phyloP scores from a whole-genome alignment of 2,329 filamentous ascomycete species.

The Nigrospora oryzae region DNA sequence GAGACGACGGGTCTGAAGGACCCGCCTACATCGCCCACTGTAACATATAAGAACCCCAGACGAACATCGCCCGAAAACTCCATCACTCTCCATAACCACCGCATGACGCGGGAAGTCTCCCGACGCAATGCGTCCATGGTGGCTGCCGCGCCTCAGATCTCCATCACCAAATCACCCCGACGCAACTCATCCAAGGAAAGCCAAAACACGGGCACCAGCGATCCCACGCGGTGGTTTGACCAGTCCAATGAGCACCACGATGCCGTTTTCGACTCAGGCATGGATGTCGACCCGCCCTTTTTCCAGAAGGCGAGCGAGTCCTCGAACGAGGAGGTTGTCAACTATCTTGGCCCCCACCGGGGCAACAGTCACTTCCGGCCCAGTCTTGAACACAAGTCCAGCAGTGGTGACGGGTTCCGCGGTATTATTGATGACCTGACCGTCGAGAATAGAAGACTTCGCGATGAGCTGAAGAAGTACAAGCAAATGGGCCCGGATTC shows the following conservation, averaged over 20 bases:
- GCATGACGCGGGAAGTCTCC: constrained; percentile 31
- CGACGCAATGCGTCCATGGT: constrained; percentile 9
- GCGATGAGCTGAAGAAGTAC: constrained; percentile 63
- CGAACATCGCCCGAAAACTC: constrained; percentile 35
- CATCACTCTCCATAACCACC: constrained; percentile 37
- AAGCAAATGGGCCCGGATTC: constrained; percentile 59
- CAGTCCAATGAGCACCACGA: constrained; percentile 41
- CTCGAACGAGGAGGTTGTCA: constrained; percentile 34
- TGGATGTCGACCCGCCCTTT: constrained; percentile 49
- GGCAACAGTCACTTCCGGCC: constrained; percentile 13
- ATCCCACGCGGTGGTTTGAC: constrained; percentile 47
- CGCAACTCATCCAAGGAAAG: constrained; percentile 41
- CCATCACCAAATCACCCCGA: constrained; percentile 11
- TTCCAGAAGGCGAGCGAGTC: constrained; percentile 45
- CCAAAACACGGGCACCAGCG: constrained; percentile 37
- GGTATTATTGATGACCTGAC: constrained; percentile 85
- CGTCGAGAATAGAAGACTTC: constrained; percentile 72
- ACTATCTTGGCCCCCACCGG: constrained; percentile 5
- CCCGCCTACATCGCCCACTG: neutral
- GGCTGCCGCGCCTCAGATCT: constrained; percentile 4
- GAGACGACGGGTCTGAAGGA: neutral
- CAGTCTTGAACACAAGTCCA: constrained; percentile 33
- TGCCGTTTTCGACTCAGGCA: constrained; percentile 30
- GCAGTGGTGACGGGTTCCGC: constrained; percentile 65
- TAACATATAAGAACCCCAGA: constrained; percentile 22